These are phyloP conservation scores for Neofusicoccum kwambonambiense DNA, from an alignment of 2,329 filamentous ascomycete genomes.

Conservation along the genomic window DNA sequence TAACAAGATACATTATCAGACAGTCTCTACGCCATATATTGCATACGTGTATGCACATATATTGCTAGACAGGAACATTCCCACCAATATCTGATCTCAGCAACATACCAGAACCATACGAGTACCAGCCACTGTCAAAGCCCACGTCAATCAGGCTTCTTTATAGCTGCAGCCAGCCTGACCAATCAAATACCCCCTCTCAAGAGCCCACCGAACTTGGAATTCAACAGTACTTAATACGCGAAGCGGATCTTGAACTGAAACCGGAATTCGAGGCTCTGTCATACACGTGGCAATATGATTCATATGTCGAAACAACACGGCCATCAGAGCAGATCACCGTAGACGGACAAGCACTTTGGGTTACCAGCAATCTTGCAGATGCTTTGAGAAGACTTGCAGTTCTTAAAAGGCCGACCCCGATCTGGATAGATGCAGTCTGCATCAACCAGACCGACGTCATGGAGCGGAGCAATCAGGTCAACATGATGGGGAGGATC, in stretches of 20 bases:
- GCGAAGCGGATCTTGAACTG: not conserved
- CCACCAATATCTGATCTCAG: too few relatives aligned
- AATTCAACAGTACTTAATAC: not conserved
- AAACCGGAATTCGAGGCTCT: not conserved
- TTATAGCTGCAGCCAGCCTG: not conserved
- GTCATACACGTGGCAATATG: too few relatives aligned
- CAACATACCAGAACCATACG: not conserved
- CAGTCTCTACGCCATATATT: too few relatives aligned
- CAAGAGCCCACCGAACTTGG: not conserved
- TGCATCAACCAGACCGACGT: slow-evolving; percentile 29
- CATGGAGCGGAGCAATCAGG: slow-evolving; percentile 25
- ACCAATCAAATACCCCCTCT: not conserved
- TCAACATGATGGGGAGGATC: slow-evolving; percentile 29
- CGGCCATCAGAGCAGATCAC: not conserved
- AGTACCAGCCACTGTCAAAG: not conserved
- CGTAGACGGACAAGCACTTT: not conserved
- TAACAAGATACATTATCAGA: too few relatives aligned
- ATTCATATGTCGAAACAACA: not conserved
- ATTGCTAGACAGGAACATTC: too few relatives aligned
- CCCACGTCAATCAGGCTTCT: not conserved
- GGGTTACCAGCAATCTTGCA: slow-evolving; percentile 18
- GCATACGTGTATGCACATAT: too few relatives aligned
- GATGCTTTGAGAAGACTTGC: slow-evolving; percentile 19
- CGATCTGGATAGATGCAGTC: slow-evolving; percentile 30
- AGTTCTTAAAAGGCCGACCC: not conserved